Base-by-base conservation (phyloP, 768 basidiomycete species). In the Trametes sanguinea region DNA sequence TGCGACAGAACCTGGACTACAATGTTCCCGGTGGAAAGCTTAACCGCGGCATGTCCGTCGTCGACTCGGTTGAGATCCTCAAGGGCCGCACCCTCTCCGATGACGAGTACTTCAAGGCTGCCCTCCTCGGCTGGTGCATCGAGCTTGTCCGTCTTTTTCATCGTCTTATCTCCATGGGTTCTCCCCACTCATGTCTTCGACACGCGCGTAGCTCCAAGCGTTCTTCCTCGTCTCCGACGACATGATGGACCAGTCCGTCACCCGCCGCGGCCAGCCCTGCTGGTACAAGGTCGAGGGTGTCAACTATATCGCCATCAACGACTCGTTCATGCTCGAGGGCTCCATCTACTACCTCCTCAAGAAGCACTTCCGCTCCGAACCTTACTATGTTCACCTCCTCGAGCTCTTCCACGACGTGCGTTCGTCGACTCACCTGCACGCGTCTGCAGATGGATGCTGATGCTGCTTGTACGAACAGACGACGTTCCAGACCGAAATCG, bases 11-110 rank as follows among this genome's bases (percentile, higher is more conserved):
- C 73, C 78, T 98, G 58, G 85, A 95, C 67, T 90, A 94, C 80
- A 98, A 98, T 75, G 90, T 92, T n/a, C 95, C 95, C 0, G 92
- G 94, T 44, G 95, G 94, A 3, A 98, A 98, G 76, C 87, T 98
- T 56, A 98, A 97, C 76, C 87, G 96, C 39, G 95, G 96, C n/a
- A 81, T 98, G 77, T 94, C 94, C 10, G 95, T 97, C 68, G 89
- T 95, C 48, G 96, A 98, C 75, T 91, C 93, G 3, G 90, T 88
- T 54, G 88, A 93, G 76, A 95, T 98, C 72, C 76, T 98, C 62
- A 86, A 88, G 61, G 92, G 90, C 1, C 78, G 84, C 2, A 50
- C 76, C 16, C 76, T 96, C 64, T 80, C 80, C 0, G 92, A 94
- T 0, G 86, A 91, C 5, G 95, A 98, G 77, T 98, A 96, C 78